Conservation (phyloP, 495 filamentous ascomycete species). For the Daldinia childiae region DNA sequence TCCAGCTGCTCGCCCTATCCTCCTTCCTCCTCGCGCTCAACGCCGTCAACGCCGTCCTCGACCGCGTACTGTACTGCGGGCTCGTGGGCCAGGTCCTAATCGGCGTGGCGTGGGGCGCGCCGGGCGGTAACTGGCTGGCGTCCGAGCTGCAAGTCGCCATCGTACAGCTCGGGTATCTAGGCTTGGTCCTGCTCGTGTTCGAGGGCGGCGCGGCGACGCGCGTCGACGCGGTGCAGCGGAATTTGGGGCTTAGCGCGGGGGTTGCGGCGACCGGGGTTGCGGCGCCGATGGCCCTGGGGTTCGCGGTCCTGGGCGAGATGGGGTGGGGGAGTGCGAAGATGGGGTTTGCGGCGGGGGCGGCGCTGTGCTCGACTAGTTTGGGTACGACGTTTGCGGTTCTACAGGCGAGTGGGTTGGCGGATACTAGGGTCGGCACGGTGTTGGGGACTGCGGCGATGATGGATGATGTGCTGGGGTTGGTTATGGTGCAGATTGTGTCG, state of each 20-base stretch:
- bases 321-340: constrained; percentile 60
- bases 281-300: constrained; percentile 74
- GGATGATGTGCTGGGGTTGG: constrained; percentile 83
- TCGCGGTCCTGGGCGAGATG: constrained; percentile 57
- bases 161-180: constrained; percentile 78
- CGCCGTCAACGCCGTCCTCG: constrained; percentile 63
- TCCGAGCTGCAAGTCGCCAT: constrained; percentile 67
- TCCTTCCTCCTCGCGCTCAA: constrained; percentile 76
- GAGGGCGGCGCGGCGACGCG: constrained; percentile 77
- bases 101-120: constrained; percentile 75
- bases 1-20: constrained; percentile 66
- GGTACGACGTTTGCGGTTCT: constrained; percentile 84
- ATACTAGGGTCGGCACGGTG: constrained; percentile 73
- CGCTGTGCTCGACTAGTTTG: constrained; percentile 78
- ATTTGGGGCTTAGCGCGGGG: constrained; percentile 65
- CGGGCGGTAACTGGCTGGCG: constrained; percentile 48
- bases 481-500: constrained; percentile 75
- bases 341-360: constrained; percentile 78
- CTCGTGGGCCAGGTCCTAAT: constrained; percentile 79
- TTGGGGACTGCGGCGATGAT: constrained; percentile 79
- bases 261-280: constrained; percentile 73
- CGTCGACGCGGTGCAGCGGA: constrained; percentile 62
- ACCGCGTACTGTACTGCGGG: constrained; percentile 73
- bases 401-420: constrained; percentile 61
- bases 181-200: constrained; percentile 77